Conservation (phyloP, 1,139 yeast genomes). For the Kluyveromyces sp. region DNA sequence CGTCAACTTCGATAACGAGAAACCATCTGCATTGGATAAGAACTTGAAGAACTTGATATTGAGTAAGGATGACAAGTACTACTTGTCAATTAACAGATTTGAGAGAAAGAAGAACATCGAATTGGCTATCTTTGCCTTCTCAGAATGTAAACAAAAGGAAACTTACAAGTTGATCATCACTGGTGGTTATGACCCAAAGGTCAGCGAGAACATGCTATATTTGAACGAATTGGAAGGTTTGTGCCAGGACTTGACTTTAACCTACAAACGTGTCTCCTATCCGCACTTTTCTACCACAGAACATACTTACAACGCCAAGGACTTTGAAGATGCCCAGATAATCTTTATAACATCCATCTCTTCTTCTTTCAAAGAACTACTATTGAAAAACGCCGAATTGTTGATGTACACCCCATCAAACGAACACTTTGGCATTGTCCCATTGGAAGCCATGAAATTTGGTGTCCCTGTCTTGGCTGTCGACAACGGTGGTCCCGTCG, state of each 20-base stretch:
- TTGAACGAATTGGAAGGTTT: conserved; percentile 50
- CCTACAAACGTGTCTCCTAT: conserved; percentile 41
- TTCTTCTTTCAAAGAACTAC: conserved; percentile 54
- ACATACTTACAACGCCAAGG: neutral
- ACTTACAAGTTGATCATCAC: conserved; percentile 53
- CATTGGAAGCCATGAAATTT: conserved; percentile 84
- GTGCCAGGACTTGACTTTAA: conserved; percentile 40
- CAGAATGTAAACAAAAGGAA: conserved; percentile 28
- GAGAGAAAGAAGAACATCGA: conserved; percentile 79
- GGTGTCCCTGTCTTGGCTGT: conserved; percentile 82
- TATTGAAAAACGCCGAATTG: conserved; percentile 50
- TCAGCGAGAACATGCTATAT: conserved; percentile 69
- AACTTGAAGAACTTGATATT: conserved; percentile 16
- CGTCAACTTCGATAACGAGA: conserved; percentile 41
- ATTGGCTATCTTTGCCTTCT: conserved; percentile 65
- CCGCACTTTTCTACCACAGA: conserved; percentile 26
- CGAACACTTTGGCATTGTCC: conserved; percentile 97
- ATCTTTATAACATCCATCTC: conserved; percentile 77
- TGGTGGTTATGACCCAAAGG: conserved; percentile 87
- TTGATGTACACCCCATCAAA: conserved; percentile 81
- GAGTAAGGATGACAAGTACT: conserved; percentile 27
- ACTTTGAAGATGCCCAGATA: conserved; percentile 36
- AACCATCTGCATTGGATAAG: conserved; percentile 16
- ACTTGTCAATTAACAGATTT: conserved; percentile 78
- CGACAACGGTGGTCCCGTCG: conserved; percentile 88